Evolutionary conservation across 495 filamentous ascomycete species (phyloP).

Genomic region (Letharia lupina): DNA sequence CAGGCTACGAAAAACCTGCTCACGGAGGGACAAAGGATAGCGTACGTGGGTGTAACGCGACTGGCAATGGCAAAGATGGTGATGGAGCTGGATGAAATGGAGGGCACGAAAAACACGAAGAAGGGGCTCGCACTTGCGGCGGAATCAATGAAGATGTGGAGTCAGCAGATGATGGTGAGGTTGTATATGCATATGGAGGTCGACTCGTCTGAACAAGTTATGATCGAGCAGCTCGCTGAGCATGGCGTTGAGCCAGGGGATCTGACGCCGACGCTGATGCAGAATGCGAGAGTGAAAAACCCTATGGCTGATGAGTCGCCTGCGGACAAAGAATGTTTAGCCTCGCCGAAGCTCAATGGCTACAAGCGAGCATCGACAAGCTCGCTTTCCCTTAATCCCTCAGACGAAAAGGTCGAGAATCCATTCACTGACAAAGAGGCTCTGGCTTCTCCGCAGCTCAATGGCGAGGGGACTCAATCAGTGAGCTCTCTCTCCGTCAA

Average conservation of each 20-base stretch:
- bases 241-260: slow-evolving; percentile 83
- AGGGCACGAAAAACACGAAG: slow-evolving; percentile 46
- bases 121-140: slow-evolving; percentile 59
- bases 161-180: slow-evolving; percentile 92
- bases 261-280: slow-evolving; percentile 78
- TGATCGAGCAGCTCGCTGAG: slow-evolving; percentile 94
- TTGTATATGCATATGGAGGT: slow-evolving; percentile 97
- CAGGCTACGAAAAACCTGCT: slow-evolving; percentile 93
- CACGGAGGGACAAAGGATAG: slow-evolving; percentile 91
- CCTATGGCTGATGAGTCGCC: slow-evolving; percentile 55
- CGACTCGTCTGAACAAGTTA: slow-evolving; percentile 79
- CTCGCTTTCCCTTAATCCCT: not conserved
- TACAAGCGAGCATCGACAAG: slow-evolving; percentile 26
- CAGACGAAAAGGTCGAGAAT: slow-evolving; percentile 37
- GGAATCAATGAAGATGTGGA: slow-evolving; percentile 89
- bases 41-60: slow-evolving; percentile 85
- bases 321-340: slow-evolving; percentile 23
- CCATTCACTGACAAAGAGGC: slow-evolving; percentile 21
- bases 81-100: slow-evolving; percentile 51
- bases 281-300: slow-evolving; percentile 88
- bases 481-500: slow-evolving; percentile 7
- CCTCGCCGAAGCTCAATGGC: slow-evolving; percentile 29
- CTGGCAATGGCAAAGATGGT: slow-evolving; percentile 71
- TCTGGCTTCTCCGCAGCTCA: slow-evolving; percentile 29
- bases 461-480: slow-evolving; percentile 26